A percentile compares a stretch with the other conserved stretches of the same genome.
Evolutionary conservation across 2,329 filamentous ascomycete genomes (phyloP).

Genomic region (Colletotrichum tropicale): DNA sequence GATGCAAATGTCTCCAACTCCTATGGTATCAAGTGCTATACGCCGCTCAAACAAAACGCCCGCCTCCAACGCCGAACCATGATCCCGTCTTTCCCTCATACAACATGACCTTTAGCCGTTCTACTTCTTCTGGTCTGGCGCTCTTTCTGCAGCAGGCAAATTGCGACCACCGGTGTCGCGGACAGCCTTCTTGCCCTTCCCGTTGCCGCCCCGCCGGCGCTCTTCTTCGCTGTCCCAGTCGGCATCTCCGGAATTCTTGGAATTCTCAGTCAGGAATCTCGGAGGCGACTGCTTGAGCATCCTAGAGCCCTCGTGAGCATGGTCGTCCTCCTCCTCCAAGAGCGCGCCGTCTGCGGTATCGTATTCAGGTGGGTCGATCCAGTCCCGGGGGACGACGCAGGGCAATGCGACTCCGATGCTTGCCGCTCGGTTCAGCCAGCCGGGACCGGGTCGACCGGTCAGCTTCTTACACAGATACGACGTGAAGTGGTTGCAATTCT

Average conservation of each 20-base stretch:
- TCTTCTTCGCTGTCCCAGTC: slow-evolving; percentile 54
- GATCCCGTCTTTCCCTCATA: background rate
- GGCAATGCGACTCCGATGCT: slow-evolving; percentile 81
- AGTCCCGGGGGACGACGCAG: slow-evolving; percentile 82
- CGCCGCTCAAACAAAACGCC: slow-evolving; percentile 11
- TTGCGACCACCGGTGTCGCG: slow-evolving; percentile 56
- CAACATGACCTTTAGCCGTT: background rate
- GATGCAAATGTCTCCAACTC: slow-evolving; percentile 15
- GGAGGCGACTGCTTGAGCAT: slow-evolving; percentile 54
- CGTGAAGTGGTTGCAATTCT: slow-evolving; percentile 91
- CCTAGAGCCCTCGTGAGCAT: slow-evolving; percentile 57
- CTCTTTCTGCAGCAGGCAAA: slow-evolving; percentile 58
- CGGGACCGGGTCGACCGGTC: slow-evolving; percentile 71
- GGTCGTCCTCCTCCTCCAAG: slow-evolving; percentile 60
- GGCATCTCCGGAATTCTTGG: slow-evolving; percentile 30
- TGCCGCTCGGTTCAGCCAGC: slow-evolving; percentile 84
- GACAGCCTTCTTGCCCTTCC: slow-evolving; percentile 49
- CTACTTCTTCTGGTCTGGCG: slow-evolving; percentile 34
- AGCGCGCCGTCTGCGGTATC: slow-evolving; percentile 75
- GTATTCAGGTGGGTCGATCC: slow-evolving; percentile 80
- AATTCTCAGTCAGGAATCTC: slow-evolving; percentile 27
- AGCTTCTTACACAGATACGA: slow-evolving; percentile 75
- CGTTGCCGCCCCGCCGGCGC: slow-evolving; percentile 39
- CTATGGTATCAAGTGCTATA: slow-evolving; percentile 19
- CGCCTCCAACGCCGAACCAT: background rate